A percentile compares a stretch with the other conserved stretches of the same genome.
Evolutionary conservation across 2,329 filamentous ascomycete species (phyloP).

Genomic region (Aureobasidium sp.): DNA sequence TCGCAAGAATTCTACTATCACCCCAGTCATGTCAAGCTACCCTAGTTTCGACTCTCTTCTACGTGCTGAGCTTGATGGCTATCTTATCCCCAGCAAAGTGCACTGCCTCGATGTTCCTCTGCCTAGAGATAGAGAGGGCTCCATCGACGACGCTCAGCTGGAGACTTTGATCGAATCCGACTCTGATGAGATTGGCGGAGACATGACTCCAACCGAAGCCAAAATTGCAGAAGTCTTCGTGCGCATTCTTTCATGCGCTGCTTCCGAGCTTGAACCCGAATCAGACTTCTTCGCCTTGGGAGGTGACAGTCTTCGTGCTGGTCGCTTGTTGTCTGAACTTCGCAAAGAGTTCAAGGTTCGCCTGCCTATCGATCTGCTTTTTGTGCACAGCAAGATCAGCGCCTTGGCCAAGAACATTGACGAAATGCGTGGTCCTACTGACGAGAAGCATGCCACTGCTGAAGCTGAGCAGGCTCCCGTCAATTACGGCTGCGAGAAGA

Average conservation of each 20-base stretch:
- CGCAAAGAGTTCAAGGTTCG: conserved; percentile 44
- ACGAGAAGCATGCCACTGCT: conserved; percentile 11
- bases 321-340: conserved; percentile 45
- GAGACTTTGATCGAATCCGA: conserved; percentile 13
- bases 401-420: conserved; percentile 35
- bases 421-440: conserved; percentile 19
- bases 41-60: conserved; percentile 19
- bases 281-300: conserved; percentile 49
- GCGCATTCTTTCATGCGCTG: conserved; percentile 36
- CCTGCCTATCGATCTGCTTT: conserved; percentile 46
- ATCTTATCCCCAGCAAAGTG: conserved; percentile 25
- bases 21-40: not conserved
- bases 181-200: not conserved
- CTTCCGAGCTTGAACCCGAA: conserved; percentile 33
- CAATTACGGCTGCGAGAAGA: conserved; percentile 31
- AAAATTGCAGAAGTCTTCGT: conserved; percentile 42
- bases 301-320: conserved; percentile 49
- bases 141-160: conserved; percentile 21
- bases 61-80: conserved; percentile 22
- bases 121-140: conserved; percentile 21
- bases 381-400: conserved; percentile 41
- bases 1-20: conserved; percentile 10
- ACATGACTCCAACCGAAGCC: conserved; percentile 26
- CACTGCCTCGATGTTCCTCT: conserved; percentile 24
- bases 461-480: conserved; percentile 17